Conservation (phyloP, 441 rosid species). For the Adansonia grandidieri region DNA sequence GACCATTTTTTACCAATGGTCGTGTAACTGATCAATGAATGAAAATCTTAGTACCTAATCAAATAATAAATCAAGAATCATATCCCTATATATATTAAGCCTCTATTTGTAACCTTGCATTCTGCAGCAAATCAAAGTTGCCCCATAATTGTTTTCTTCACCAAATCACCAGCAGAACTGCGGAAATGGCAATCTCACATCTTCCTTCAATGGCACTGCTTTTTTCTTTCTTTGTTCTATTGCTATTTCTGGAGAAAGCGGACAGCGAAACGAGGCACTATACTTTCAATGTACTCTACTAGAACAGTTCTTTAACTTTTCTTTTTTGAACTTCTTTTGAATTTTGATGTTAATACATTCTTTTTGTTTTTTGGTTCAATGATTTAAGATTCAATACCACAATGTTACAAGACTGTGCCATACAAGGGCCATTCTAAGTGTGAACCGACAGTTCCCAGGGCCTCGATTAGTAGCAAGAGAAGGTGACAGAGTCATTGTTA, state of each 20-base stretch:
- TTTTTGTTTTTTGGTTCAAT: not conserved
- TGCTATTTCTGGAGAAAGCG: conserved; percentile 34
- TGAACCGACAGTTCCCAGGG: conserved; percentile 38
- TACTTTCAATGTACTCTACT: conserved; percentile 48
- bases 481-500: conserved; percentile 39
- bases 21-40: not conserved
- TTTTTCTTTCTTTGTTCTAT: conserved; percentile 29
- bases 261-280: conserved; percentile 48
- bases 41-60: conserved; percentile 39
- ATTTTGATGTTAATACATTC: conserved; percentile 2
- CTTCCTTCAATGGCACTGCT: conserved; percentile 32
- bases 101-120: not conserved
- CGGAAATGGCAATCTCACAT: conserved; percentile 30
- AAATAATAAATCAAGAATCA: not conserved
- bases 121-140: not conserved
- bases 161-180: not conserved
- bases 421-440: conserved; percentile 34
- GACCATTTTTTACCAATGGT: conserved; percentile 25
- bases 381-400: conserved; percentile 32
- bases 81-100: conserved; percentile 30
- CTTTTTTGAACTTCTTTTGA: not conserved
- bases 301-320: not conserved
- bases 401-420: conserved; percentile 40
- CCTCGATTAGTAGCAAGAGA: conserved; percentile 41
- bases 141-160: not conserved